Evolutionary conservation across 768 basidiomycete genomes (phyloP).

Genomic region (Podaxis sp.): DNA sequence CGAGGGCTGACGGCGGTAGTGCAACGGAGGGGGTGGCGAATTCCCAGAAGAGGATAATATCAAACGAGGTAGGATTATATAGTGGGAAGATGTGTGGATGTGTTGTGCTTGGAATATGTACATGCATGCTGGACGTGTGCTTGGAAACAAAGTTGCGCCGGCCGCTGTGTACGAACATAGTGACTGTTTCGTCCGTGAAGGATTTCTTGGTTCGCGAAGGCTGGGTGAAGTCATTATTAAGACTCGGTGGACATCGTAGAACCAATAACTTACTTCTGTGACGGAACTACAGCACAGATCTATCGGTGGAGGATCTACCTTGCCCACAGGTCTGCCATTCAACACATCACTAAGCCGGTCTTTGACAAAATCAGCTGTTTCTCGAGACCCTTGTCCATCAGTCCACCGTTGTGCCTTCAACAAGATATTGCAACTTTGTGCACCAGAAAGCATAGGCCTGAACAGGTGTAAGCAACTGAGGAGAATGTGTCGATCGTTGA

Average conservation of each 20-base stretch:
- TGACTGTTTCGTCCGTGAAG: slow-evolving; percentile 18
- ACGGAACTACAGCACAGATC: slow-evolving; percentile 18
- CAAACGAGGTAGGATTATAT: slow-evolving; percentile 68
- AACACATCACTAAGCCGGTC: slow-evolving; percentile 13
- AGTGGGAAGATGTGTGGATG: slow-evolving; percentile 74
- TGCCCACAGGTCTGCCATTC: slow-evolving; percentile 4
- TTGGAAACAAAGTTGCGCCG: slow-evolving; percentile 40
- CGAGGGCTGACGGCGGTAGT: neutral
- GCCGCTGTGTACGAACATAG: slow-evolving; percentile 41
- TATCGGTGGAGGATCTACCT: slow-evolving; percentile 15
- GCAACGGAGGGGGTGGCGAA: slow-evolving; percentile 37
- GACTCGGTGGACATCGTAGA: neutral
- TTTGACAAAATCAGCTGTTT: slow-evolving; percentile 14
- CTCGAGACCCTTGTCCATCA: slow-evolving; percentile 17
- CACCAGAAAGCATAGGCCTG: slow-evolving; percentile 14
- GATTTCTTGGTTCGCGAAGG: neutral
- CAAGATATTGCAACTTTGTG: slow-evolving; percentile 13
- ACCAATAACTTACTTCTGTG: slow-evolving; percentile 5
- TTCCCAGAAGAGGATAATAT: slow-evolving; percentile 77
- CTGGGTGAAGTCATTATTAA: neutral
- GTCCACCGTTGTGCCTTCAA: slow-evolving; percentile 16
- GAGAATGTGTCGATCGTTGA: slow-evolving; percentile 9
- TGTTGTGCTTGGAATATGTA: slow-evolving; percentile 53
- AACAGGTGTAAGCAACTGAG: slow-evolving; percentile 4
- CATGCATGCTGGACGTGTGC: slow-evolving; percentile 34